A percentile compares a stretch with the other conserved stretches of the same genome.
phyloP scores from a whole-genome alignment of 2,329 filamentous ascomycete genomes.

The Clonostachys chloroleuca region DNA sequence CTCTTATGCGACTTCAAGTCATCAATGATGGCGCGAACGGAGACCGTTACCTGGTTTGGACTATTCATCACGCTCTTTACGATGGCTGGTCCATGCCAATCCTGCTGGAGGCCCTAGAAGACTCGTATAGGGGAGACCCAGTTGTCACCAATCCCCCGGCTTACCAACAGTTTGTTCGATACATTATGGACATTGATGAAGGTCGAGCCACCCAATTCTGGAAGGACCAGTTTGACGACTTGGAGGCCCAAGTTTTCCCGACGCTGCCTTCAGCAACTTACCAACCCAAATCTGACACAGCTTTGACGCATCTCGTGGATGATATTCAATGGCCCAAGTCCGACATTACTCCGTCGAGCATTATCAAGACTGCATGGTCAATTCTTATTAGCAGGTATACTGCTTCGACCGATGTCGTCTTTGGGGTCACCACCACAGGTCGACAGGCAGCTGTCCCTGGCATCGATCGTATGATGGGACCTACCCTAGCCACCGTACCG shows the following conservation, averaged over 20 bases:
- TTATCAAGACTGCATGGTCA: conserved; percentile 10
- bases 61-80: conserved; percentile 13
- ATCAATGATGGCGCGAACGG: conserved; percentile 1
- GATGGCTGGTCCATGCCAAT: conserved; percentile 12
- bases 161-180: no score
- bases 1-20: neutral
- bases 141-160: conserved; percentile 5
- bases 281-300: no score
- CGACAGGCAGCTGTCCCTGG: conserved; percentile 2
- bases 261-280: neutral
- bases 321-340: conserved; percentile 1
- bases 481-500: conserved; percentile 5
- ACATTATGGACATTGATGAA: neutral
- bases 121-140: conserved; percentile 4
- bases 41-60: conserved; percentile 4
- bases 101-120: conserved; percentile 9
- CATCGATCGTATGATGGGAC: conserved; percentile 2
- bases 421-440: conserved; percentile 3
- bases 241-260: conserved; percentile 3
- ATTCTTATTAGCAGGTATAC: neutral
- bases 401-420: conserved; percentile 3
- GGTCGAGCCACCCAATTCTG: conserved; percentile 21
- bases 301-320: conserved; percentile 1
- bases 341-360: conserved; percentile 5
- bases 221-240: conserved; percentile 14